These are phyloP conservation scores for Ligustrum vulgare DNA, from an alignment of 257 asterid species.

Conservation along the genomic window DNA sequence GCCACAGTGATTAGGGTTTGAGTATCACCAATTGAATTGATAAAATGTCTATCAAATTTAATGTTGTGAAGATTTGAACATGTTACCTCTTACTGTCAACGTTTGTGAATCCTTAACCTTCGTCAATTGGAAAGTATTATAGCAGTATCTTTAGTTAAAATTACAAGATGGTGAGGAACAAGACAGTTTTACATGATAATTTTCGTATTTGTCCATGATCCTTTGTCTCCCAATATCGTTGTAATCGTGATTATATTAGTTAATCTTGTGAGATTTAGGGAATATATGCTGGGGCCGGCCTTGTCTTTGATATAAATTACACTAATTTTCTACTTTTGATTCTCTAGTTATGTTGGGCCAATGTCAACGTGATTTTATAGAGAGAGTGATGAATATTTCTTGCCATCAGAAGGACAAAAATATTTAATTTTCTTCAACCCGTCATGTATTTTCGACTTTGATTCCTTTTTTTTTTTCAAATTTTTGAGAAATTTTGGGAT, in stretches of 20 bases:
- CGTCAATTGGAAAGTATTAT: too few species aligned
- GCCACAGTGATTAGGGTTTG: too few species aligned
- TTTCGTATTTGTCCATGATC: constrained; percentile 18
- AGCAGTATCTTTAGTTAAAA: not conserved
- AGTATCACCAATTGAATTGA: too few species aligned
- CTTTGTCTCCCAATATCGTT: constrained; percentile 25
- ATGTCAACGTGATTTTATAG: constrained; percentile 27
- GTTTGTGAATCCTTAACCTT: too few species aligned
- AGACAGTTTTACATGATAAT: constrained; percentile 5
- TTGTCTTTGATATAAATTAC: constrained; percentile 19
- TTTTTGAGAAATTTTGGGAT: too few species aligned
- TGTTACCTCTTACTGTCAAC: too few species aligned
- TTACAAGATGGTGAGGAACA: not conserved
- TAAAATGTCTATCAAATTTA: too few species aligned
- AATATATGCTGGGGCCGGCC: constrained; percentile 50
- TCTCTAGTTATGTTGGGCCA: constrained; percentile 21
- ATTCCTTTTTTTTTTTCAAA: too few species aligned
- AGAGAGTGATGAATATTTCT: not conserved
- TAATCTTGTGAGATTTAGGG: constrained; percentile 45
- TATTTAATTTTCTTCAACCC: not conserved
- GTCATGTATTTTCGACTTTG: not conserved
- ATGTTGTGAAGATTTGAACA: too few species aligned
- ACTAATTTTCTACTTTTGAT: constrained; percentile 22
- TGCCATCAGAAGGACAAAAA: not conserved
- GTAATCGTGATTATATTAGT: constrained; percentile 29